Conservation (phyloP, 768 basidiomycete species). For the Psilocybe azurescens region DNA sequence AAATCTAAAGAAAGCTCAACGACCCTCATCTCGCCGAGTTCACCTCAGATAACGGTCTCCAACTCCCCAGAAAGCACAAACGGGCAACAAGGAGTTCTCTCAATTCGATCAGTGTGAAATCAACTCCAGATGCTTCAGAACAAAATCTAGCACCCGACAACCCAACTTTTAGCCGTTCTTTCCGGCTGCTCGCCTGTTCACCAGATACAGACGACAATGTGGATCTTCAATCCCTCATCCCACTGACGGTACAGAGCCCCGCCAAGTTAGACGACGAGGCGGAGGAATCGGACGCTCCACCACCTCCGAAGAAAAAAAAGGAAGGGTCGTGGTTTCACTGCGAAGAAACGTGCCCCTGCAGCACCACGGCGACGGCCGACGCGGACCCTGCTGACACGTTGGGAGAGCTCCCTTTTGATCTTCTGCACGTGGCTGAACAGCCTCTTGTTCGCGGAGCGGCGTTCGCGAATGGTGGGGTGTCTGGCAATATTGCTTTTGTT, state of each 20-base stretch:
- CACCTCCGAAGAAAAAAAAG: conserved; percentile 19
- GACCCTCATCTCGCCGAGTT: background rate
- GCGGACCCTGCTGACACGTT: conserved; percentile 12
- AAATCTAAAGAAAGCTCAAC: conserved; percentile 28
- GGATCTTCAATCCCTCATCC: conserved; percentile 26
- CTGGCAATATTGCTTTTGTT: conserved; percentile 57
- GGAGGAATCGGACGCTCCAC: conserved; percentile 14
- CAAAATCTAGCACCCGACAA: background rate
- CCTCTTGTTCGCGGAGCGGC: conserved; percentile 55
- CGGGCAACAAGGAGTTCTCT: background rate
- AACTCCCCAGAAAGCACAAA: background rate
- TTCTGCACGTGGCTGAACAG: conserved; percentile 53
- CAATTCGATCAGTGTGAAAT: background rate
- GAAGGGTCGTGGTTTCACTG: background rate
- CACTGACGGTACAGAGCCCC: conserved; percentile 4
- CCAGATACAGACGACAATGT: conserved; percentile 36
- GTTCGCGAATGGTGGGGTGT: conserved; percentile 44
- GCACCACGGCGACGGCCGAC: background rate
- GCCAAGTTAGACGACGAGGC: conserved; percentile 3
- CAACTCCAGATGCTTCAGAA: background rate
- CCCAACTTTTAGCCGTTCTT: conserved; percentile 13
- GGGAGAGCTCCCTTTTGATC: conserved; percentile 36
- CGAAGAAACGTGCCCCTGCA: background rate
- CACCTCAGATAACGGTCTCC: background rate
- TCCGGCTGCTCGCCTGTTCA: conserved; percentile 41